These are phyloP conservation scores for Basipetospora chlamydospora DNA, from an alignment of 2,329 filamentous ascomycete species.

Conservation along the genomic window DNA sequence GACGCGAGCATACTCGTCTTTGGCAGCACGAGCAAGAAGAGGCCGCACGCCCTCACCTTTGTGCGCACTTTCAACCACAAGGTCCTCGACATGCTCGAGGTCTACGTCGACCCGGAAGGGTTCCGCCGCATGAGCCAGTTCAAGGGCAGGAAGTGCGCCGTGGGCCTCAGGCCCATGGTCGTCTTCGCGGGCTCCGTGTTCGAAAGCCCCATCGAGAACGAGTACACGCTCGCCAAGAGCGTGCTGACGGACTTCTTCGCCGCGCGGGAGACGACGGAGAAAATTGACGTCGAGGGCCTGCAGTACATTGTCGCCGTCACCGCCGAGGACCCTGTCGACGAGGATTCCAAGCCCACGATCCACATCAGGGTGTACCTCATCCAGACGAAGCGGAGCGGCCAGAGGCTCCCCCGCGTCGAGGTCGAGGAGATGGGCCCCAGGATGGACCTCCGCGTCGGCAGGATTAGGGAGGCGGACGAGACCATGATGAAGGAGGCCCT, in stretches of 20 bases:
- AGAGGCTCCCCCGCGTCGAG: constrained; percentile 79
- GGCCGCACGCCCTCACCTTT: constrained; percentile 79
- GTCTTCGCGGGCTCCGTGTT: constrained; percentile 83
- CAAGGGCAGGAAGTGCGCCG: constrained; percentile 58
- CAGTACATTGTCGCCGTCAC: constrained; percentile 79
- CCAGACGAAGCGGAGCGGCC: constrained; percentile 70
- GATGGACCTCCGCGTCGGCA: constrained; percentile 80
- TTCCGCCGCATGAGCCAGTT: constrained; percentile 61
- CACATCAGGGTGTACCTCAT: constrained; percentile 74
- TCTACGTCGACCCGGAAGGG: constrained; percentile 62
- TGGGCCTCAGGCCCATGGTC: constrained; percentile 79
- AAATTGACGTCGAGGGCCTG: constrained; percentile 87
- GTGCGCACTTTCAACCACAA: constrained; percentile 73
- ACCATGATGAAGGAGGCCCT: constrained; percentile 77
- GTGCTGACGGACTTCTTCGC: constrained; percentile 85
- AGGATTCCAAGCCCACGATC: constrained; percentile 36
- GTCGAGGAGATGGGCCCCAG: constrained; percentile 90
- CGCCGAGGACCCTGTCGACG: constrained; percentile 47
- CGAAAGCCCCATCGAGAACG: constrained; percentile 63
- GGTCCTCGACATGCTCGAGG: constrained; percentile 87
- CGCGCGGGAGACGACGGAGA: constrained; percentile 56
- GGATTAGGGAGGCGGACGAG: constrained; percentile 64
- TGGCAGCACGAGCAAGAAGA: constrained; percentile 79
- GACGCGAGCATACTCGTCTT: constrained; percentile 78
- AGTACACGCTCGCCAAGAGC: constrained; percentile 76